A percentile compares a stretch with the other conserved stretches of the same genome.
Conservation (phyloP, 345 rosid genomes). For the Boechera retrofracta region DNA sequence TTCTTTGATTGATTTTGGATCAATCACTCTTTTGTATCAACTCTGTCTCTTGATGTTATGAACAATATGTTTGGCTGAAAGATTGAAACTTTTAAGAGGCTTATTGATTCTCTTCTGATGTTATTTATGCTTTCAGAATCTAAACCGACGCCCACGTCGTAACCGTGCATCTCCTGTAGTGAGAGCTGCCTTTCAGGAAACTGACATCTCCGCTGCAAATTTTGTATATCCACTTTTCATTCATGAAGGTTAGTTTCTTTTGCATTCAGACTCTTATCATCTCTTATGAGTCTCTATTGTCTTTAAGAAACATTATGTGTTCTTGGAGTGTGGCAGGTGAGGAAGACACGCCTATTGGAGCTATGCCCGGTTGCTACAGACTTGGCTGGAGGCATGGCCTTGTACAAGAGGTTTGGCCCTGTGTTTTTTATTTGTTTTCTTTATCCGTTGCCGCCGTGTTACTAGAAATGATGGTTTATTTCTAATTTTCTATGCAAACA, state of each 20-base stretch:
- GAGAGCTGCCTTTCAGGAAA: constrained; percentile 89
- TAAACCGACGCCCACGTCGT: constrained; percentile 82
- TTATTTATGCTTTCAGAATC: constrained; percentile 56
- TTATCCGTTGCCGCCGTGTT: background rate
- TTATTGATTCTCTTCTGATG: background rate
- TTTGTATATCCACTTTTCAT: constrained; percentile 93
- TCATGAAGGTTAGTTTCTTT: constrained; percentile 74
- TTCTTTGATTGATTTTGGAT: background rate
- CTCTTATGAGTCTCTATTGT: constrained; percentile 1
- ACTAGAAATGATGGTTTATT: background rate
- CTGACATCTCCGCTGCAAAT: constrained; percentile 79
- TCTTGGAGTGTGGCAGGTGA: constrained; percentile 59
- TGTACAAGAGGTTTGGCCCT: constrained; percentile 66
- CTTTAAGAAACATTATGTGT: constrained; percentile 2
- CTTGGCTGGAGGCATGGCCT: constrained; percentile 99
- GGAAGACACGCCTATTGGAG: constrained; percentile 97
- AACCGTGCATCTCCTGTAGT: constrained; percentile 69
- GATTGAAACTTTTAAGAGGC: constrained; percentile 27
- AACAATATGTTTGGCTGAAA: constrained; percentile 17
- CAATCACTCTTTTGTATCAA: background rate
- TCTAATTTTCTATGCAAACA: constrained; percentile 30
- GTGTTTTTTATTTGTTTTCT: constrained; percentile 22
- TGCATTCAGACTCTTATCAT: background rate
- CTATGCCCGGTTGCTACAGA: constrained; percentile 98
- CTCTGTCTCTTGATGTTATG: background rate